A percentile compares a stretch with the other conserved stretches of the same genome.
Evolutionary conservation across 164 flowering plant species (phyloP).

Genomic region (Vitis labrusca): DNA sequence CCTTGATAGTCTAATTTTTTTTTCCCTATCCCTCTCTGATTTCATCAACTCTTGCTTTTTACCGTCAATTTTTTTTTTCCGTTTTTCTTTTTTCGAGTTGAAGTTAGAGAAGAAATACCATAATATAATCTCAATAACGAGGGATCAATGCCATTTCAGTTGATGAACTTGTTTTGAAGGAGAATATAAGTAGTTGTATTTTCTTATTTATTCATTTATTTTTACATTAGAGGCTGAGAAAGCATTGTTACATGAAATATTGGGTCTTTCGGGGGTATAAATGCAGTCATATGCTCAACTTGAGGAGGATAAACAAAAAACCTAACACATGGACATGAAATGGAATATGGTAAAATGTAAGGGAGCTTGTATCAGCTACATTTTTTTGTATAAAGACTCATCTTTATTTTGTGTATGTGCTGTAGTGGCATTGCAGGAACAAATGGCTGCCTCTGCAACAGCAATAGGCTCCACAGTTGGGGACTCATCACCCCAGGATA

Average conservation of each 20-base stretch:
- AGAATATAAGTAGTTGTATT: no score
- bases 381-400: no score
- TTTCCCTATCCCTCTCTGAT: background rate
- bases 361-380: background rate
- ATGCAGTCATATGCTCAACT: no score
- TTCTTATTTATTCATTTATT: no score
- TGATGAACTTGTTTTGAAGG: no score
- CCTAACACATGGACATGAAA: background rate
- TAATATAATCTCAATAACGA: no score
- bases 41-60: background rate
- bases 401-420: background rate
- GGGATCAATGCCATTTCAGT: no score
- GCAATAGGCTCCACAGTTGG: conserved; percentile 38
- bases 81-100: background rate
- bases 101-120: background rate
- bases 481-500: conserved; percentile 34
- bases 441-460: conserved; percentile 35
- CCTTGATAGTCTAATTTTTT: no score
- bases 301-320: no score
- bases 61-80: background rate
- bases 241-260: no score
- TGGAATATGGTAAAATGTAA: background rate
- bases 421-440: conserved; percentile 42
- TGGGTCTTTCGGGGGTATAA: no score
- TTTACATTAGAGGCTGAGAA: no score